Evolutionary conservation across 2,329 filamentous ascomycete species (phyloP).

Genomic region (Cytospora chrysosperma): DNA sequence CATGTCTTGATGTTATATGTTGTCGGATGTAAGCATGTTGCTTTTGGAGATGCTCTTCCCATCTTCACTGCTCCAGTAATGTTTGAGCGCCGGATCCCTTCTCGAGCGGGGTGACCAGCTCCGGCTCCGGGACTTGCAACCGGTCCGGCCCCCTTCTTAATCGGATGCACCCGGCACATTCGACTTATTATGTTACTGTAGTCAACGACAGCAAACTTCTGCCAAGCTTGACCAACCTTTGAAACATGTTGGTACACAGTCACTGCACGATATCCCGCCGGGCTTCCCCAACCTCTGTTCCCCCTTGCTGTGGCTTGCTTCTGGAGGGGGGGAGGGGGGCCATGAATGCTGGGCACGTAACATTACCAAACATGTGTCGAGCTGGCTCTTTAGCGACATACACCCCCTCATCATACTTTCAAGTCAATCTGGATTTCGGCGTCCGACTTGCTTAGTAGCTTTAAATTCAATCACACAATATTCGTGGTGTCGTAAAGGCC

Average conservation of each 20-base stretch:
- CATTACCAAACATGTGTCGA: no score
- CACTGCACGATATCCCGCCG: neutral
- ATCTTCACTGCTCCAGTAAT: neutral
- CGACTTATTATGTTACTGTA: no score
- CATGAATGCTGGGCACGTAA: neutral
- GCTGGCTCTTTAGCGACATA: neutral
- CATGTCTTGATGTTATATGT: neutral
- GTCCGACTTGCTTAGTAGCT: neutral
- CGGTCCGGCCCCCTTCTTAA: neutral
- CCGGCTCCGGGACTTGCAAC: slow-evolving; percentile 1
- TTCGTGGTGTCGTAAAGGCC: no score
- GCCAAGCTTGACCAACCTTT: no score
- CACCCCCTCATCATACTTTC: neutral
- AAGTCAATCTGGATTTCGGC: neutral
- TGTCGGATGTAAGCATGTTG: neutral
- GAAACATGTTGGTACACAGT: neutral
- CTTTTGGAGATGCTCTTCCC: neutral
- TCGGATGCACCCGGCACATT: neutral
- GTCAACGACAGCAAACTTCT: neutral
- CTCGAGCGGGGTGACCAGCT: neutral
- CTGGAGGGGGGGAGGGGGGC: no score
- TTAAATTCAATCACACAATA: neutral
- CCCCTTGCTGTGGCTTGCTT: neutral
- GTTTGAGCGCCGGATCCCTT: neutral
- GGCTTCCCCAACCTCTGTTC: neutral